phyloP scores from a whole-genome alignment of 2,329 filamentous ascomycete genomes.

The Beauveria varroae region DNA sequence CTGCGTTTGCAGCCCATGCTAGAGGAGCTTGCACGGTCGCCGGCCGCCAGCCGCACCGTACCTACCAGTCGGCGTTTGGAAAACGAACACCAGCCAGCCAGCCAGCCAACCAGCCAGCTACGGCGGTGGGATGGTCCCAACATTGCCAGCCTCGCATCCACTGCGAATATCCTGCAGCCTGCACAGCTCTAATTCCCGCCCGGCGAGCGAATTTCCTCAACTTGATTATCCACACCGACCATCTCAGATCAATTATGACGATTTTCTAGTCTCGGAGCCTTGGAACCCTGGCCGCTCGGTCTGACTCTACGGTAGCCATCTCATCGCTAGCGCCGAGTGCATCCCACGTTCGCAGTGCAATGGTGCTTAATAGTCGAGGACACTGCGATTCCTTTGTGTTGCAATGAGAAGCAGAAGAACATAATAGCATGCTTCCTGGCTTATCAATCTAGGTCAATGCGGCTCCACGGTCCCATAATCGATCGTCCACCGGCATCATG shows the following conservation, averaged over 20 bases:
- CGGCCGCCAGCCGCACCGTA: not conserved
- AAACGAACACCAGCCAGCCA: too few relatives aligned
- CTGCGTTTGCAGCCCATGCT: not conserved
- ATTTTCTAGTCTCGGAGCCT: not conserved
- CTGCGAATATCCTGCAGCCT: not conserved
- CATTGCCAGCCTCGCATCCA: too few relatives aligned
- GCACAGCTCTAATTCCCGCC: not conserved
- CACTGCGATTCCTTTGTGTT: not conserved
- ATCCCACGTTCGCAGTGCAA: not conserved
- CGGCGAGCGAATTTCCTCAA: not conserved
- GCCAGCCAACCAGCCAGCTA: too few relatives aligned
- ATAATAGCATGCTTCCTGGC: not conserved
- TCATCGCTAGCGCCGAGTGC: not conserved
- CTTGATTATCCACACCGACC: not conserved
- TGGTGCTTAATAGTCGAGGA: not conserved
- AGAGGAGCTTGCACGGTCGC: not conserved
- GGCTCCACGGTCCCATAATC: not conserved
- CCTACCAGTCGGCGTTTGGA: not conserved
- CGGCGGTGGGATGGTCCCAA: too few relatives aligned
- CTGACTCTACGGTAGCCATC: slow-evolving; percentile 2
- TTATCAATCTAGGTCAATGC: not conserved
- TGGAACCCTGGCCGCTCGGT: not conserved
- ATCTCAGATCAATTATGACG: not conserved
- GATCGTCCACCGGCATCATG: not conserved
- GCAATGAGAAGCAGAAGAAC: not conserved